These are phyloP conservation scores for Capsella rubella DNA, from an alignment of 441 rosid genomes.

Conservation along the genomic window DNA sequence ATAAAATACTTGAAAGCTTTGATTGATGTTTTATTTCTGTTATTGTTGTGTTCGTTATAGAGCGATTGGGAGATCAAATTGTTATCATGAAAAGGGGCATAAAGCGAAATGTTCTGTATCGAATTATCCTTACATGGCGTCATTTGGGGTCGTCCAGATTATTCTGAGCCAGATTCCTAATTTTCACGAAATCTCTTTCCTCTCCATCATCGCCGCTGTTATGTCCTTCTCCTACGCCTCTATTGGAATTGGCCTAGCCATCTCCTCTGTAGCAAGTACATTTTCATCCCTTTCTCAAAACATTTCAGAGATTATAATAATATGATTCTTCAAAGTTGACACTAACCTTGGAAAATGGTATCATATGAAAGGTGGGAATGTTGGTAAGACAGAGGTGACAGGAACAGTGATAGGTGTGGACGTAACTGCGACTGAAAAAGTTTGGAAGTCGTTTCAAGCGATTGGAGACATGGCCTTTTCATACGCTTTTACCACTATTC, in stretches of 20 bases:
- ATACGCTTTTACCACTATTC: slow-evolving; percentile 58
- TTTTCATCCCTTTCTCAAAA: background rate
- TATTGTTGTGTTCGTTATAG: slow-evolving; percentile 36
- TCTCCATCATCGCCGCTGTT: slow-evolving; percentile 63
- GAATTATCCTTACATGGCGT: slow-evolving; percentile 52
- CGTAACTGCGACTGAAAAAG: slow-evolving; percentile 52
- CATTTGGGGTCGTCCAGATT: slow-evolving; percentile 60
- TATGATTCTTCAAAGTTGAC: slow-evolving; percentile 1
- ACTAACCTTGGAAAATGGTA: slow-evolving; percentile 20
- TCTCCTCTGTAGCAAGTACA: slow-evolving; percentile 62
- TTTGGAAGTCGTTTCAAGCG: slow-evolving; percentile 62
- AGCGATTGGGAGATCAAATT: slow-evolving; percentile 67
- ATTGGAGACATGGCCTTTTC: slow-evolving; percentile 72
- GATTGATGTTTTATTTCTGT: background rate
- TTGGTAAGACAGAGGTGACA: slow-evolving; percentile 52
- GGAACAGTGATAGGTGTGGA: slow-evolving; percentile 62
- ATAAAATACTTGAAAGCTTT: background rate
- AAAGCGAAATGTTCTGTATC: slow-evolving; percentile 51
- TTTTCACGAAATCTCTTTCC: slow-evolving; percentile 60
- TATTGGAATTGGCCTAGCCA: slow-evolving; percentile 65
- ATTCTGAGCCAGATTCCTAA: slow-evolving; percentile 66
- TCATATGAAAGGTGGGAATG: slow-evolving; percentile 41
- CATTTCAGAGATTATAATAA: background rate
- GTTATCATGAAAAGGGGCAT: slow-evolving; percentile 68
- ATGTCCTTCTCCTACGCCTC: slow-evolving; percentile 75